Conservation (phyloP, 129 eudicot species). For the Logfia minima region DNA sequence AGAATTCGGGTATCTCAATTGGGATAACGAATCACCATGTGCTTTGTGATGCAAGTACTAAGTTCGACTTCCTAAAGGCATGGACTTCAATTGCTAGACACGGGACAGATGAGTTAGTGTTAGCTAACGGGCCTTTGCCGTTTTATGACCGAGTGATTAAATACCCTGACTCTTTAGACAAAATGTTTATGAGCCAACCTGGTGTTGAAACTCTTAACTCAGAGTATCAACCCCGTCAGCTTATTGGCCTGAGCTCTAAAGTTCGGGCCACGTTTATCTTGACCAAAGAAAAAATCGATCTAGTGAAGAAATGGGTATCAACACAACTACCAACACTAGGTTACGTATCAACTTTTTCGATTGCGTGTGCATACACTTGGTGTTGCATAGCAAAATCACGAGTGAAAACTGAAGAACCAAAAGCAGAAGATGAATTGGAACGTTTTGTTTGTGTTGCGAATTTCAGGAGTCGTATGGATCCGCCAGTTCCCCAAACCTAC, state of each 20-base stretch:
- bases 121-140: conserved; percentile 14
- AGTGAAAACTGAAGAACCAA: not conserved
- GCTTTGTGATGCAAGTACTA: conserved; percentile 40
- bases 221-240: conserved; percentile 4
- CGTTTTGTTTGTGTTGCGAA: conserved; percentile 28
- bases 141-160: conserved; percentile 37
- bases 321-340: conserved; percentile 1
- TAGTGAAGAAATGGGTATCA: conserved; percentile 29
- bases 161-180: conserved; percentile 25
- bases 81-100: conserved; percentile 41
- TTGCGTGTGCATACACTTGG: conserved; percentile 41
- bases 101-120: conserved; percentile 12
- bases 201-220: not conserved
- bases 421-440: conserved; percentile 19
- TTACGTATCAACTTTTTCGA: conserved; percentile 43
- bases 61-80: conserved; percentile 33
- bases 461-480: conserved; percentile 38
- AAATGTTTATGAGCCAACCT: conserved; percentile 12
- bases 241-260: conserved; percentile 6
- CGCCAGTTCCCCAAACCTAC: conserved; percentile 43
- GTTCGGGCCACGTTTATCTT: conserved; percentile 41
- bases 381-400: conserved; percentile 37
- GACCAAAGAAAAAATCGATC: conserved; percentile 14
- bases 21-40: conserved; percentile 49
- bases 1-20: conserved; percentile 34